These are phyloP conservation scores for Naganishia kalamii DNA, from an alignment of 768 basidiomycete species.

Conservation along the genomic window DNA sequence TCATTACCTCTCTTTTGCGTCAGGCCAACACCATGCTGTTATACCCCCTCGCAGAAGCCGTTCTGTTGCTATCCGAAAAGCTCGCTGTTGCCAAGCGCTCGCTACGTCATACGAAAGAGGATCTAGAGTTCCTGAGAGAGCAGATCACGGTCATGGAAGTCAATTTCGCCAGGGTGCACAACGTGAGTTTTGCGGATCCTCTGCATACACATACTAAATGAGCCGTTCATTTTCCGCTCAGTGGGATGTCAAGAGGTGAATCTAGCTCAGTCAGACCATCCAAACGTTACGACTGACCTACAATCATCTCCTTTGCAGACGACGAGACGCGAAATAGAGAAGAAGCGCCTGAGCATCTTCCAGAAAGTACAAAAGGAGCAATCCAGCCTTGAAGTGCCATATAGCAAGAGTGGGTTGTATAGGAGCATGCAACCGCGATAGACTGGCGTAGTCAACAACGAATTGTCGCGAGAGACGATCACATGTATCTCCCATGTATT, in stretches of 20 bases:
- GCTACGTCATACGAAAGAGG: slow-evolving; percentile 67
- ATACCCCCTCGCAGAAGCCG: slow-evolving; percentile 75
- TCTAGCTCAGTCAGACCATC: neutral
- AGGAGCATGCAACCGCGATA: too few relatives aligned
- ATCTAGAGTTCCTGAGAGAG: slow-evolving; percentile 85
- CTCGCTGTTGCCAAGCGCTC: slow-evolving; percentile 63
- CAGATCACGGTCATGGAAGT: slow-evolving; percentile 95
- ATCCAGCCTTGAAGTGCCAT: too few relatives aligned
- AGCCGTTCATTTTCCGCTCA: slow-evolving; percentile 5
- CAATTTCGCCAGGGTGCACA: slow-evolving; percentile 91
- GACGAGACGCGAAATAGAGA: slow-evolving; percentile 1
- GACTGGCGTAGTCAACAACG: too few relatives aligned
- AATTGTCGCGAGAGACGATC: too few relatives aligned
- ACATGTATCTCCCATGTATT: neutral
- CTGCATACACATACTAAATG: neutral
- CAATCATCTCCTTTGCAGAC: slow-evolving; percentile 17
- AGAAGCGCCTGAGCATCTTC: neutral
- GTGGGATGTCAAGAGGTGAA: slow-evolving; percentile 29
- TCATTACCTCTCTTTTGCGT: neutral
- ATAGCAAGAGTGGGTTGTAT: too few relatives aligned
- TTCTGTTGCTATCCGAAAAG: slow-evolving; percentile 67
- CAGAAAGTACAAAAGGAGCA: too few relatives aligned
- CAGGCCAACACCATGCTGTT: slow-evolving; percentile 98
- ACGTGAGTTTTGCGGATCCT: slow-evolving; percentile 46
- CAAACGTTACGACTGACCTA: neutral